Evolutionary conservation across 345 rosid genomes (phyloP).

Genomic region (Eucalyptus marginata): DNA sequence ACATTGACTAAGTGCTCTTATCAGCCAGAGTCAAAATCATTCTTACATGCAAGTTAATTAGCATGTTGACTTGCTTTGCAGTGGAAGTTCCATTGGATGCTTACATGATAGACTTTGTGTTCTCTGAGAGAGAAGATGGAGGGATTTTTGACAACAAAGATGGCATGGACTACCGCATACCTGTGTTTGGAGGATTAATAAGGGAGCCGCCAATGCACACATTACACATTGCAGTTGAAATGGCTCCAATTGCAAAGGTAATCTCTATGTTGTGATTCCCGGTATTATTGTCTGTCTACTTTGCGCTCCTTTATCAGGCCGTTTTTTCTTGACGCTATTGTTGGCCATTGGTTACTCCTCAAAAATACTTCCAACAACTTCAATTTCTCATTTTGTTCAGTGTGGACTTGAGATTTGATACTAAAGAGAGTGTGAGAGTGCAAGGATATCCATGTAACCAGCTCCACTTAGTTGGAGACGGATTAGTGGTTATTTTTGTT

Average conservation of each 20-base stretch:
- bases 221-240: conserved; percentile 91
- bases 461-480: not conserved
- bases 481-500: not conserved
- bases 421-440: not conserved
- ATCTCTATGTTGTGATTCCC: not conserved
- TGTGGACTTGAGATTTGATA: not conserved
- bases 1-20: not conserved
- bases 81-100: conserved; percentile 93
- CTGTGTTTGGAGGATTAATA: conserved; percentile 56
- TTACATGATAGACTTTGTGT: conserved; percentile 93
- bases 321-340: not conserved
- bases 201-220: conserved; percentile 86
- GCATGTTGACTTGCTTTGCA: conserved; percentile 11
- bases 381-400: not conserved
- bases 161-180: conserved; percentile 80
- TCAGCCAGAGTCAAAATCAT: not conserved
- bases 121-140: conserved; percentile 82
- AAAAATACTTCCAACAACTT: not conserved
- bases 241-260: conserved; percentile 99
- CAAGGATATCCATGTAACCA: not conserved
- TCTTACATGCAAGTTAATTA: not conserved
- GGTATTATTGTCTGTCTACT: not conserved
- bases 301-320: not conserved
- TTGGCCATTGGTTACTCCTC: not conserved
- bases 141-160: conserved; percentile 68